Evolutionary conservation across 116 monocot genomes (phyloP).

Genomic region (Cymodocea nodosa): DNA sequence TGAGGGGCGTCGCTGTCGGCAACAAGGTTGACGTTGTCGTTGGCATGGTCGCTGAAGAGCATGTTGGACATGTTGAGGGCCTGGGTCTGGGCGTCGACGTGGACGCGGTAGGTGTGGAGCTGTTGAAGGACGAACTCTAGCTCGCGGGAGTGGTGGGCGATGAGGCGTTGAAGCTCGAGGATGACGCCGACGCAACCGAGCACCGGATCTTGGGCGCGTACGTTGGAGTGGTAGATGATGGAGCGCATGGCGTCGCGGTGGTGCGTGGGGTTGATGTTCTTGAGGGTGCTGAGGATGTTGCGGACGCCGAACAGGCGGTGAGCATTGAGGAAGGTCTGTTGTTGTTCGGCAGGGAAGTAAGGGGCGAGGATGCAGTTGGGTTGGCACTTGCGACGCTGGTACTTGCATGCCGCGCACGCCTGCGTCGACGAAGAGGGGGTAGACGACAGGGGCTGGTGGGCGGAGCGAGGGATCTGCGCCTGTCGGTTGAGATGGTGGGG

Average conservation of each 20-base stretch:
- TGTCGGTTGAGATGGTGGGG: background rate
- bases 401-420: constrained; percentile 52
- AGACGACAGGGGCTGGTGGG: background rate
- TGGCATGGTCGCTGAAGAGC: background rate
- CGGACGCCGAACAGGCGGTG: constrained; percentile 49
- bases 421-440: constrained; percentile 12
- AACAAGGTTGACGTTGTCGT: background rate
- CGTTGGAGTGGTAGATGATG: constrained; percentile 41
- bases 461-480: background rate
- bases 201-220: constrained; percentile 33
- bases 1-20: background rate
- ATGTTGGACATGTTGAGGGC: background rate
- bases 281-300: constrained; percentile 33
- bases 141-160: constrained; percentile 13
- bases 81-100: background rate
- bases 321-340: constrained; percentile 37
- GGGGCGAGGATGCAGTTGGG: constrained; percentile 44
- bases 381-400: constrained; percentile 49
- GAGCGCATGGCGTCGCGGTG: constrained; percentile 30
- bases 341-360: constrained; percentile 45
- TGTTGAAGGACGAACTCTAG: constrained; percentile 16
- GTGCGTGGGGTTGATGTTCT: constrained; percentile 6
- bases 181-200: constrained; percentile 33
- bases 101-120: constrained; percentile 13
- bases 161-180: constrained; percentile 15